Conservation (phyloP, 2,329 filamentous ascomycete species). For the Fusarium bulbicola region DNA sequence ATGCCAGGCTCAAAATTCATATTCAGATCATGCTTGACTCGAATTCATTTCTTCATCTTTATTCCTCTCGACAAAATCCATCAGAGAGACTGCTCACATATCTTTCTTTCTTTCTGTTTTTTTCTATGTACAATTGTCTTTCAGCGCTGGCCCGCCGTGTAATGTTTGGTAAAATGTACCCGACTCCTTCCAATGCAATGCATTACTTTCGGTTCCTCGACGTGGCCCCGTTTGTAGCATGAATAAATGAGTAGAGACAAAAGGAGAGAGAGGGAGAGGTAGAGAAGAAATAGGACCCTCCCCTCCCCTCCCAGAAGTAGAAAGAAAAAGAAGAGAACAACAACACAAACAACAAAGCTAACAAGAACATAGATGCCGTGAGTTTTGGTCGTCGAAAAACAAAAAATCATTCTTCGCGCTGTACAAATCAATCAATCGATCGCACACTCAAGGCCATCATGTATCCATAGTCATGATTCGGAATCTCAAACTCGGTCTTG, state of each 20-base stretch:
- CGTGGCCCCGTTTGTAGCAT: slow-evolving; percentile 28
- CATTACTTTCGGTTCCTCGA: slow-evolving; percentile 39
- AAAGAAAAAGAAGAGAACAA: not conserved
- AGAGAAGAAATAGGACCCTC: not conserved
- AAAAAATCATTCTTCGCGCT: slow-evolving; percentile 16
- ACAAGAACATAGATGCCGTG: slow-evolving; percentile 31
- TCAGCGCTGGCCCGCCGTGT: slow-evolving; percentile 40
- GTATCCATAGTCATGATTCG: slow-evolving; percentile 27
- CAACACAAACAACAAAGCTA: slow-evolving; percentile 17
- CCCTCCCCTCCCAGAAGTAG: not conserved
- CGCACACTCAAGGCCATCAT: slow-evolving; percentile 18
- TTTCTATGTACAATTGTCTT: slow-evolving; percentile 42
- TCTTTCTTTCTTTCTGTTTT: slow-evolving; percentile 19
- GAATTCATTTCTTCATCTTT: slow-evolving; percentile 27
- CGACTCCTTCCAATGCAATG: slow-evolving; percentile 44
- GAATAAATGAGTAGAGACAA: slow-evolving; percentile 1
- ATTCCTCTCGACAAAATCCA: slow-evolving; percentile 15
- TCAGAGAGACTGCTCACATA: slow-evolving; percentile 34
- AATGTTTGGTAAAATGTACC: slow-evolving; percentile 23
- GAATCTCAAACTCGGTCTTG: not conserved
- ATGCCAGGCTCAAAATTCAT: not conserved
- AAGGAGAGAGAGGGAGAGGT: not conserved
- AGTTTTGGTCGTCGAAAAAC: slow-evolving; percentile 13
- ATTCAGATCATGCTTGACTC: not conserved
- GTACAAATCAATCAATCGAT: slow-evolving; percentile 9